These are phyloP conservation scores for Tolypocladium paradoxum DNA, from an alignment of 2,329 filamentous ascomycete species.

Conservation along the genomic window DNA sequence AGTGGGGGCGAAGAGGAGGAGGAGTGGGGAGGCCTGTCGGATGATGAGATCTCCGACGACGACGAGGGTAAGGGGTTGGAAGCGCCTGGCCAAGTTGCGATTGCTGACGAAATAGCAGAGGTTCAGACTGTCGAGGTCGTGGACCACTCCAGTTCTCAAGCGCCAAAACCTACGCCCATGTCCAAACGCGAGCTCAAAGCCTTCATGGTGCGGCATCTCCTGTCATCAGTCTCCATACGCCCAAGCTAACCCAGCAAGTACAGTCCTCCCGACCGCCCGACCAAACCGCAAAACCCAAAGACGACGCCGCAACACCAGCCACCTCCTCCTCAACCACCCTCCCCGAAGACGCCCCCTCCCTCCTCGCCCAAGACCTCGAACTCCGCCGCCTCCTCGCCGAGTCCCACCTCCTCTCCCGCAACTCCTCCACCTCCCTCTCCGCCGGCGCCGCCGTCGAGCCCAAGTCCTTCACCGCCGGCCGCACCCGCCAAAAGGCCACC, in stretches of 20 bases:
- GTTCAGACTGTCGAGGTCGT: constrained; percentile 43
- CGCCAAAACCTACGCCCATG: constrained; percentile 32
- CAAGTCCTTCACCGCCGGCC: constrained; percentile 45
- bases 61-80: constrained; percentile 10
- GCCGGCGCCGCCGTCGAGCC: constrained; percentile 25
- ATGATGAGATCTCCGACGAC: constrained; percentile 13
- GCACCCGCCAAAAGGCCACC: constrained; percentile 67
- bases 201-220: constrained; percentile 53
- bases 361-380: constrained; percentile 85
- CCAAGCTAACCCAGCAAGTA: constrained; percentile 3
- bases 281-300: constrained; percentile 13
- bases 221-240: neutral
- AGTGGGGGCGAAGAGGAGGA: constrained; percentile 24
- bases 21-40: constrained; percentile 18
- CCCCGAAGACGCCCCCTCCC: constrained; percentile 50
- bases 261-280: constrained; percentile 40
- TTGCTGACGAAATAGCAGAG: constrained; percentile 1
- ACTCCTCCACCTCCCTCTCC: constrained; percentile 29
- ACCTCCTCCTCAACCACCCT: constrained; percentile 20
- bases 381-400: constrained; percentile 84
- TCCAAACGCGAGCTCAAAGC: constrained; percentile 62
- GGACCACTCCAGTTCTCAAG: constrained; percentile 39
- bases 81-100: neutral
- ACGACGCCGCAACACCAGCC: constrained; percentile 12
- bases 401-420: constrained; percentile 64